A percentile compares a stretch with the other conserved stretches of the same genome.
These are phyloP conservation scores for Claviceps sp. DNA, from an alignment of 2,329 filamentous ascomycete species.

Conservation along the genomic window DNA sequence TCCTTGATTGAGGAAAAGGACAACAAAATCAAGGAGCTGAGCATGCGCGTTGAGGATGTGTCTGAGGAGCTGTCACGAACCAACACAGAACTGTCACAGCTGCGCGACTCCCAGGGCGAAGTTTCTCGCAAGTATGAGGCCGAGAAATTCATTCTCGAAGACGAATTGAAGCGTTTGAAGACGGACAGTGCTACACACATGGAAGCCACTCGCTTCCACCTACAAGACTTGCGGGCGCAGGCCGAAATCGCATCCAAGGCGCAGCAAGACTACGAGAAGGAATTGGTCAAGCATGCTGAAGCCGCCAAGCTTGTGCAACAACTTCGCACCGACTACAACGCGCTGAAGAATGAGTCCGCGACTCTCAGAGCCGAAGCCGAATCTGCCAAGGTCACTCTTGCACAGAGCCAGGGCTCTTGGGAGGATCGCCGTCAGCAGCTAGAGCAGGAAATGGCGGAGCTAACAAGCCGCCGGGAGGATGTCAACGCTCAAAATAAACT, in stretches of 20 bases:
- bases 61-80: constrained; percentile 67
- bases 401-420: constrained; percentile 80
- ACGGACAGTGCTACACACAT: constrained; percentile 71
- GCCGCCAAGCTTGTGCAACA: constrained; percentile 76
- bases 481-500: constrained; percentile 80
- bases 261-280: constrained; percentile 89
- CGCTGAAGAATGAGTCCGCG: constrained; percentile 66
- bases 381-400: constrained; percentile 64
- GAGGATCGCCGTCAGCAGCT: constrained; percentile 66
- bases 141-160: constrained; percentile 65
- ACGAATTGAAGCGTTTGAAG: constrained; percentile 68
- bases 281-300: constrained; percentile 88
- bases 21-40: constrained; percentile 62
- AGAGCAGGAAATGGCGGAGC: constrained; percentile 70
- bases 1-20: constrained; percentile 64
- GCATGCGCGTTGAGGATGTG: constrained; percentile 73
- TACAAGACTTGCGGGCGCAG: constrained; percentile 84
- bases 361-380: constrained; percentile 70
- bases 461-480: constrained; percentile 70
- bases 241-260: constrained; percentile 87
- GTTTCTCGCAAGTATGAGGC: constrained; percentile 58
- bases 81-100: constrained; percentile 66
- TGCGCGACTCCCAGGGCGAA: constrained; percentile 73
- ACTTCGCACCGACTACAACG: constrained; percentile 67
- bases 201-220: constrained; percentile 70